Conservation (phyloP, 139 green algal genomes). For the Nannochloris sp. region DNA sequence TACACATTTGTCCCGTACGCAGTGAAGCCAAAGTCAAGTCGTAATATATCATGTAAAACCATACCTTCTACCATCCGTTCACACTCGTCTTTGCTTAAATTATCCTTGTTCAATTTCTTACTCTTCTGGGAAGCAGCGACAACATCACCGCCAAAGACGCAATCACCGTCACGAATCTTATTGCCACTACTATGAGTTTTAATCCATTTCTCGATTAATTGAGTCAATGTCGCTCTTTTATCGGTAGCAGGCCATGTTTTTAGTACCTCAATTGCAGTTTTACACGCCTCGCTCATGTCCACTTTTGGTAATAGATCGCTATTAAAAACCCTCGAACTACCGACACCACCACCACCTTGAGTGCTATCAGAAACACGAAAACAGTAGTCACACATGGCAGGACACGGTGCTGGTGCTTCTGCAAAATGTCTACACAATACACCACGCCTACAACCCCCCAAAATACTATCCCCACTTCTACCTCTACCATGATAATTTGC, state of each 20-base stretch:
- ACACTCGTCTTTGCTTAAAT: no score
- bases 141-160: not conserved
- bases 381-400: conserved; percentile 43
- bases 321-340: conserved; percentile 3
- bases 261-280: conserved; percentile 5
- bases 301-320: not conserved
- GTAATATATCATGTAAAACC: conserved; percentile 11
- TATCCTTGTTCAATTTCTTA: conserved; percentile 23
- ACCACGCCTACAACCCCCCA: conserved; percentile 48
- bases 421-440: conserved; percentile 49
- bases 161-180: conserved; percentile 35
- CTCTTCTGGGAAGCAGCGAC: no score
- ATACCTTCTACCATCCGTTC: conserved; percentile 24
- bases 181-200: no score
- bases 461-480: no score
- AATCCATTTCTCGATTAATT: conserved; percentile 55
- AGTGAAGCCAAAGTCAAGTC: conserved; percentile 53
- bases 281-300: conserved; percentile 17
- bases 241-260: conserved; percentile 10
- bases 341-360: not conserved
- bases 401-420: conserved; percentile 43
- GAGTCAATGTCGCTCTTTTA: conserved; percentile 48
- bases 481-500: no score
- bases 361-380: not conserved
- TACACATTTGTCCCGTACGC: conserved; percentile 41